Conservation (phyloP, 1,284 basidiomycete genomes). For the Ganoderma lingzhi region DNA sequence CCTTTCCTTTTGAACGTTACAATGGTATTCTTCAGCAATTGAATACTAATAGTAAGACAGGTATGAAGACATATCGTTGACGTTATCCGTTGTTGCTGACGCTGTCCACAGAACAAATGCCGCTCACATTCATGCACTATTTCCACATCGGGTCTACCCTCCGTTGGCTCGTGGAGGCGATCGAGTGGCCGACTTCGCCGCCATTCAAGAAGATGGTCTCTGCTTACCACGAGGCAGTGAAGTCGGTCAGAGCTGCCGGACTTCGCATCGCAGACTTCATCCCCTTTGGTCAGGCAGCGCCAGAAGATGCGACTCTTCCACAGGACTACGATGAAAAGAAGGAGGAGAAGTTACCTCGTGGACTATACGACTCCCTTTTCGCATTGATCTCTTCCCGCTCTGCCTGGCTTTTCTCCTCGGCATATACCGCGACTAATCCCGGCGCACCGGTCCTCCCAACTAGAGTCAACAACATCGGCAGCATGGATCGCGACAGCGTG, state of each 20-base stretch:
- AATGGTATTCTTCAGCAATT: constrained; percentile 16
- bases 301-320: too few relatives aligned
- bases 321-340: too few relatives aligned
- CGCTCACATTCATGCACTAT: constrained; percentile 22
- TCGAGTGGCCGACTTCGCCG: constrained; percentile 17
- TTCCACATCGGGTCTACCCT: constrained; percentile 23
- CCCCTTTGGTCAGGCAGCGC: too few relatives aligned
- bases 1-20: constrained; percentile 1
- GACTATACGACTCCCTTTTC: too few relatives aligned
- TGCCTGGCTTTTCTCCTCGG: too few relatives aligned
- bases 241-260: too few relatives aligned
- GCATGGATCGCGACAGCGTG: background rate
- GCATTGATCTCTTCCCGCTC: too few relatives aligned
- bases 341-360: too few relatives aligned
- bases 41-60: constrained; percentile 19
- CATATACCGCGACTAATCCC: too few relatives aligned
- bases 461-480: background rate
- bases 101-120: constrained; percentile 18
- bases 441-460: too few relatives aligned
- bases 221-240: constrained; percentile 2
- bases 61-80: background rate
- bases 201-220: background rate
- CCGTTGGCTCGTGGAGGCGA: constrained; percentile 13
- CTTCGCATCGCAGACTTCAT: too few relatives aligned
- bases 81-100: too few relatives aligned